Percentiles rank a stretch among this genome's conserved stretches.
Evolutionary conservation across 2,329 filamentous ascomycete species (phyloP).

Genomic region (Sporothrix phasma): DNA sequence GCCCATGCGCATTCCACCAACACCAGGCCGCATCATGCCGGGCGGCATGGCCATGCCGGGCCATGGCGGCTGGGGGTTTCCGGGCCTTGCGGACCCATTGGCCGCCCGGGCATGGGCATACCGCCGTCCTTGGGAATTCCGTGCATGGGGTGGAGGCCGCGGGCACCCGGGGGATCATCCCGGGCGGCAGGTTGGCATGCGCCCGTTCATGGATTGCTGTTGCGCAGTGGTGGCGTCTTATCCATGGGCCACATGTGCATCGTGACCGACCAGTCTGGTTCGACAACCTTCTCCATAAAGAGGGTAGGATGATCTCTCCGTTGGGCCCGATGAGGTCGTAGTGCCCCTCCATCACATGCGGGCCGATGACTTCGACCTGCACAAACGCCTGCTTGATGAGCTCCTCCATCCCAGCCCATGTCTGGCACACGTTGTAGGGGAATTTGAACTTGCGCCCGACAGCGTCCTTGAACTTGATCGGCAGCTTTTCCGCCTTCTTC

Average conservation of each 20-base stretch:
- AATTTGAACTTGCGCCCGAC: conserved; percentile 88
- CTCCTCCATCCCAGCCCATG: conserved; percentile 80
- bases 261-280: conserved; percentile 61
- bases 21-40: not conserved
- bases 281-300: conserved; percentile 70
- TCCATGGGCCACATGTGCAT: conserved; percentile 53
- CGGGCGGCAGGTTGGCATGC: not conserved
- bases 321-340: conserved; percentile 73
- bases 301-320: conserved; percentile 71
- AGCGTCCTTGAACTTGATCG: conserved; percentile 85
- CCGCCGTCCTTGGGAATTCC: not conserved
- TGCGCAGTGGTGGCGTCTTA: conserved; percentile 26
- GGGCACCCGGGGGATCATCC: not conserved
- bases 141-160: conserved; percentile 3
- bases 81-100: conserved; percentile 1
- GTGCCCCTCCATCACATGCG: conserved; percentile 66
- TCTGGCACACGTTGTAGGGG: conserved; percentile 74
- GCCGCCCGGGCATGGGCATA: conserved; percentile 10
- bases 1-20: not conserved
- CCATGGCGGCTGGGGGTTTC: not conserved
- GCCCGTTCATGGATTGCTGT: conserved; percentile 7
- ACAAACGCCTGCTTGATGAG: conserved; percentile 77
- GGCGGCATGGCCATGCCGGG: not conserved
- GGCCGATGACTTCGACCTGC: conserved; percentile 66
- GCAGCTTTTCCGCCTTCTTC: conserved; percentile 52